These are phyloP conservation scores for Chenopodium album DNA, from an alignment of 148 eudicot genomes.

Conservation along the genomic window DNA sequence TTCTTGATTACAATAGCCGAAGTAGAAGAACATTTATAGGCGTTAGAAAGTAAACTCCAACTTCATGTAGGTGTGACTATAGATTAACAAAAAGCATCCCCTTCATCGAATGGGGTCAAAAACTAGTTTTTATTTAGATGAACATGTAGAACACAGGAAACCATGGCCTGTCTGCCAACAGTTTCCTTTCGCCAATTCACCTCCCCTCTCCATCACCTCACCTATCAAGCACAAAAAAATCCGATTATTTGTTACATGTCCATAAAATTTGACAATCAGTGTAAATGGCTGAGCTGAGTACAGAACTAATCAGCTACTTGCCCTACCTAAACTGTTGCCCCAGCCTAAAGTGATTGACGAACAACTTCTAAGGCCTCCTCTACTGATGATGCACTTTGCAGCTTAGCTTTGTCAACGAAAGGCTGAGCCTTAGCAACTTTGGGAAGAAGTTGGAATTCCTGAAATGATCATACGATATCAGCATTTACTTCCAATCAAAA, in stretches of 20 bases:
- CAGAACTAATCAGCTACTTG: neutral
- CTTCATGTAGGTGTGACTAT: no score
- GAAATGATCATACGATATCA: slow-evolving; percentile 3
- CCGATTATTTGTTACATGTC: neutral
- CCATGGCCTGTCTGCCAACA: neutral
- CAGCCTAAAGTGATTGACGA: slow-evolving; percentile 40
- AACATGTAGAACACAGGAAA: neutral
- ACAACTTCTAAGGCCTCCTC: slow-evolving; percentile 86
- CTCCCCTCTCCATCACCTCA: neutral
- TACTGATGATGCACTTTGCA: slow-evolving; percentile 78
- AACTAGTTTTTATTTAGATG: no score
- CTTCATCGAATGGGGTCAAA: neutral
- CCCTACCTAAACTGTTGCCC: slow-evolving; percentile 18
- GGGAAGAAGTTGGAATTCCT: slow-evolving; percentile 95
- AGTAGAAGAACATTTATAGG: no score
- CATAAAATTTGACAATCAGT: neutral
- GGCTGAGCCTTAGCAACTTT: slow-evolving; percentile 84
- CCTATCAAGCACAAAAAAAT: neutral
- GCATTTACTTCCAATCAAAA: neutral
- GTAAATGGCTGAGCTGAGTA: neutral
- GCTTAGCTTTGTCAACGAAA: slow-evolving; percentile 60
- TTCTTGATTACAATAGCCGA: no score
- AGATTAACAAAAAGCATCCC: no score
- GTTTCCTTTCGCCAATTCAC: neutral
- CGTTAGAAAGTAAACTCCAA: no score